These are phyloP conservation scores for Eutypa lata DNA, from an alignment of 2,329 filamentous ascomycete genomes.

Conservation along the genomic window DNA sequence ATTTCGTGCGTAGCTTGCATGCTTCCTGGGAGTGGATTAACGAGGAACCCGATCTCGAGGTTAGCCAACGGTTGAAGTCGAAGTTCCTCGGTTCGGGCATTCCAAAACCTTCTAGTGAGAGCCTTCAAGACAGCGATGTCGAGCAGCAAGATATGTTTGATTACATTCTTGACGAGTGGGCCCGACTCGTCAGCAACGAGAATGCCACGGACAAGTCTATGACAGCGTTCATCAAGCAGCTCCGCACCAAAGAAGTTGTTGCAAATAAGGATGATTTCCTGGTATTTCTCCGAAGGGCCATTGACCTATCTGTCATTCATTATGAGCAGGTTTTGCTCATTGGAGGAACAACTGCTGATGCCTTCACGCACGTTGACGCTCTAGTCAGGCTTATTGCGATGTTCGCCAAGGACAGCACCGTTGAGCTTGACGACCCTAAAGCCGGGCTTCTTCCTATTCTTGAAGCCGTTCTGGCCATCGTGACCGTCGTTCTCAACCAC, in stretches of 20 bases:
- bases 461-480: conserved; percentile 73
- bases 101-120: conserved; percentile 39
- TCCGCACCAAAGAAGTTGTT: conserved; percentile 72
- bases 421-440: conserved; percentile 55
- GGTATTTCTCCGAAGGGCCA: conserved; percentile 73
- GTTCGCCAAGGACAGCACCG: conserved; percentile 69
- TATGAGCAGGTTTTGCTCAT: conserved; percentile 70
- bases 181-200: conserved; percentile 75
- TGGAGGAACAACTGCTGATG: conserved; percentile 55
- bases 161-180: conserved; percentile 96
- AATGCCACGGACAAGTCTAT: conserved; percentile 70
- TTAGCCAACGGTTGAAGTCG: conserved; percentile 69
- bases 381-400: conserved; percentile 76
- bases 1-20: conserved; percentile 81
- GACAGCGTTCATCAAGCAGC: conserved; percentile 76
- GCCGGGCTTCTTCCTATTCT: conserved; percentile 68
- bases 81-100: conserved; percentile 47
- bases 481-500: conserved; percentile 78
- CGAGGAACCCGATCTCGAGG: conserved; percentile 63
- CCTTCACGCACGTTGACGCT: conserved; percentile 67
- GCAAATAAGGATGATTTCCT: conserved; percentile 72
- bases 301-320: conserved; percentile 74
- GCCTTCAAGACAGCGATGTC: conserved; percentile 51
- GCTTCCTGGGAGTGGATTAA: conserved; percentile 77
- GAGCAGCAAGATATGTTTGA: conserved; percentile 80